These are phyloP conservation scores for Rhododendron molle DNA, from an alignment of 148 eudicot genomes.

Conservation along the genomic window DNA sequence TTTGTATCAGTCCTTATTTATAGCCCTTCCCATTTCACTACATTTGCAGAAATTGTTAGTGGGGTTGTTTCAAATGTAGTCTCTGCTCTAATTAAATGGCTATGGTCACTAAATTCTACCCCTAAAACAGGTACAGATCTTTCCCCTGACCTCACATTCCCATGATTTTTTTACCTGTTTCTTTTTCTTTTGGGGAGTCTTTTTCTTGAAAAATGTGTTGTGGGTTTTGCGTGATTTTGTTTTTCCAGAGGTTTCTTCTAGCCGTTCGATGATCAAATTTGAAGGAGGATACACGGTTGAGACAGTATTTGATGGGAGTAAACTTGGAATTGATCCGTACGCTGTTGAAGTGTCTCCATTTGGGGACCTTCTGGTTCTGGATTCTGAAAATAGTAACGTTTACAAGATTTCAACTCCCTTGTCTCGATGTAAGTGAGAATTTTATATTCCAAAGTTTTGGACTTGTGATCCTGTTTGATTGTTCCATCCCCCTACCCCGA, in stretches of 20 bases:
- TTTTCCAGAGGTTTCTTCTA: slow-evolving; percentile 45
- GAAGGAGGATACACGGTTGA: slow-evolving; percentile 69
- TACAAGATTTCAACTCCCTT: slow-evolving; percentile 71
- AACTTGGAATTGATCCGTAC: slow-evolving; percentile 81
- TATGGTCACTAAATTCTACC: slow-evolving; percentile 65
- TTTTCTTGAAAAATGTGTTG: background rate
- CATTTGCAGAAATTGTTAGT: slow-evolving; percentile 60
- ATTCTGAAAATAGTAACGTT: slow-evolving; percentile 69
- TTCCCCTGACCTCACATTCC: slow-evolving; percentile 13
- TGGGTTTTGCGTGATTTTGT: background rate
- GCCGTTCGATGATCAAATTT: slow-evolving; percentile 73
- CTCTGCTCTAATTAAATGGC: slow-evolving; percentile 60
- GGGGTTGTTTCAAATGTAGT: slow-evolving; percentile 70
- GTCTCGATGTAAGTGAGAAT: slow-evolving; percentile 38
- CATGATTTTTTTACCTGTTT: slow-evolving; percentile 1
- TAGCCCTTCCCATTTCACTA: background rate
- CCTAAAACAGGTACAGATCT: slow-evolving; percentile 44
- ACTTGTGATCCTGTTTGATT: background rate
- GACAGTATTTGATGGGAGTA: slow-evolving; percentile 80
- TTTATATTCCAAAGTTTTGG: background rate
- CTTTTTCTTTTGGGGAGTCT: background rate
- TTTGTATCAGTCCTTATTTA: background rate
- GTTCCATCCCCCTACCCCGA: background rate
- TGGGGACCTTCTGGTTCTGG: slow-evolving; percentile 70
- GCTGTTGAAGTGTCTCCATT: slow-evolving; percentile 48